phyloP scores from a whole-genome alignment of 495 filamentous ascomycete genomes.

The Trichoderma erinaceum region DNA sequence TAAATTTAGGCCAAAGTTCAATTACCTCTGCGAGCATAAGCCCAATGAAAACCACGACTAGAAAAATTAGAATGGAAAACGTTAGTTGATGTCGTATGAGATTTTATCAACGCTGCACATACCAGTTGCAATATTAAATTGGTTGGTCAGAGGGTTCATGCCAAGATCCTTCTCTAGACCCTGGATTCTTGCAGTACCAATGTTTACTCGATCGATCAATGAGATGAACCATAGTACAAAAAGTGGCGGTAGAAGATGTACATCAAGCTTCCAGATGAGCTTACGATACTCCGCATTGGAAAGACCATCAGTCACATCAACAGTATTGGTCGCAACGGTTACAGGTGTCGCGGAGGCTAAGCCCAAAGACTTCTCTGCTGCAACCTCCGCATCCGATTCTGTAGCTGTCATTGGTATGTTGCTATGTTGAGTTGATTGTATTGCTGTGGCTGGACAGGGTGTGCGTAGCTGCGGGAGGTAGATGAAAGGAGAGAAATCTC shows the following conservation, averaged over 20 bases:
- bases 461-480: not conserved
- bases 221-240: constrained; percentile 23
- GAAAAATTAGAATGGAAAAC: constrained; percentile 22
- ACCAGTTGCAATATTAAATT: constrained; percentile 51
- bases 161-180: constrained; percentile 48
- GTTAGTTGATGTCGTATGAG: constrained; percentile 36
- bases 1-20: not conserved
- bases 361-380: not conserved
- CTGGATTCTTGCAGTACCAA: constrained; percentile 50
- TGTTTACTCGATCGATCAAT: constrained; percentile 39
- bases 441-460: not conserved
- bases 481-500: not conserved
- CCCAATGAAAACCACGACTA: constrained; percentile 43
- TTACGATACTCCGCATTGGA: constrained; percentile 12
- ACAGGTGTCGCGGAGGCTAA: not conserved
- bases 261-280: constrained; percentile 23
- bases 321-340: not conserved
- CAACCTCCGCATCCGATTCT: not conserved
- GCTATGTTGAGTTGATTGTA: not conserved
- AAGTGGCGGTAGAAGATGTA: constrained; percentile 22
- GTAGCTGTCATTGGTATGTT: not conserved
- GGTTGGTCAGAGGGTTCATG: constrained; percentile 43
- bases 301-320: not conserved
- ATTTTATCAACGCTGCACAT: constrained; percentile 40
- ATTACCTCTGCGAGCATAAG: constrained; percentile 7